Evolutionary conservation across 148 eudicot species (phyloP).

Genomic region (Polygonum maritimum): DNA sequence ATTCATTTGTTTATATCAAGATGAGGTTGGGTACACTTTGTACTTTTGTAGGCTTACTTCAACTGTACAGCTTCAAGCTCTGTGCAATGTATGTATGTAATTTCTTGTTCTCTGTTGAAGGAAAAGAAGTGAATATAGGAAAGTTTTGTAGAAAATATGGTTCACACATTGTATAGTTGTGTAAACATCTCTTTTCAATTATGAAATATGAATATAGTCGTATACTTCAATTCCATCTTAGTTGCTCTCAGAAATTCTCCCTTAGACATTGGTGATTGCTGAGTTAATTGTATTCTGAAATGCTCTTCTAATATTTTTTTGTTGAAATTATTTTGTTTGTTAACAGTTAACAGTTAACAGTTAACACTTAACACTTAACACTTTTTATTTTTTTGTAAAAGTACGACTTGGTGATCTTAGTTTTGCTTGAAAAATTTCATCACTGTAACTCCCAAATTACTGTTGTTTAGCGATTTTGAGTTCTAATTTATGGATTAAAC

Average conservation of each 20-base stretch:
- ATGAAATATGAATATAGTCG: neutral
- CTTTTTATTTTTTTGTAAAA: too few species aligned
- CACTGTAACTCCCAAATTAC: too few species aligned
- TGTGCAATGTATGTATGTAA: neutral
- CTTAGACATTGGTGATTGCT: neutral
- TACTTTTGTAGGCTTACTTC: neutral
- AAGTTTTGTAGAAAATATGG: conserved; percentile 3
- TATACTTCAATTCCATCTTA: neutral
- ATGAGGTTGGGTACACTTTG: neutral
- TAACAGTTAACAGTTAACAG: too few species aligned
- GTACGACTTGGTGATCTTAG: neutral
- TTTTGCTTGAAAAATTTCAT: neutral
- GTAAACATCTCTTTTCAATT: neutral
- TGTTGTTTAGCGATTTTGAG: too few species aligned
- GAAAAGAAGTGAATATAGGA: neutral
- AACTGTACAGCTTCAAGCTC: neutral
- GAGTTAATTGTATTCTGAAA: too few species aligned
- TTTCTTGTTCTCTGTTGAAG: neutral
- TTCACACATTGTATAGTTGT: conserved; percentile 4
- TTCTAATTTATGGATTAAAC: too few species aligned
- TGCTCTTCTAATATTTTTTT: too few species aligned
- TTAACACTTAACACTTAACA: too few species aligned
- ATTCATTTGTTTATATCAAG: neutral
- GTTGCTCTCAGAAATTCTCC: neutral
- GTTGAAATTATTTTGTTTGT: too few species aligned